Evolutionary conservation across 108 stramenopile species (phyloP), one percentile per base, ranked within the genome.

Genomic region (Skeletonema menzelii): DNA sequence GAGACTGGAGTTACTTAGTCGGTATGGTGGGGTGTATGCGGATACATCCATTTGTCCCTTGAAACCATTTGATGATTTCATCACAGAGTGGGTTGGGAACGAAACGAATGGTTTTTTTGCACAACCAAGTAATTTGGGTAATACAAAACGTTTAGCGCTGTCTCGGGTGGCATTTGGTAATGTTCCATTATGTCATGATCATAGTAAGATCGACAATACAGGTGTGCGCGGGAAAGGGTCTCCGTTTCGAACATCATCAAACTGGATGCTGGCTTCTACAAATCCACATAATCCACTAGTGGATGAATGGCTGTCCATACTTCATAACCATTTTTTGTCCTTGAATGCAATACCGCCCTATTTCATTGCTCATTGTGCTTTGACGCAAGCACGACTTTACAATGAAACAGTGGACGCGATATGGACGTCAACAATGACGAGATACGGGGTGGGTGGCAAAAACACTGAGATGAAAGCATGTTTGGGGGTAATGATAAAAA

Each of bases 1-100:
- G 62, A 34, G 62, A 30, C 35, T 63, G 17, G 62, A 63, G 22
- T 20, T 63, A 8, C 22, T 63, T 8, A 63, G 62, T 63, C 62
- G 62, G 20, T 63, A 63, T 63, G 62, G 62, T 15, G 62, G 62
- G 31, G 35, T 63, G 7, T 63, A 30, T 26, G 35, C 62, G 0
- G 62, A 63, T 30, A 63, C 62, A 38, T 63, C 62, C 14, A 30
- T 63, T 30, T 63, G 62, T 40, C 62, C 62, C 37, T 40, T 63
- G 3, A 19, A 37, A 6, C 35, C 19, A 37, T 38, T 63, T 8
- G 62, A 63, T 63, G 15, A 31, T 17, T 63, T 63, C 15, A 31
- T 63, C 30, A n/a, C 62, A 38, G 17, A 26, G 0, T 35, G 26
- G 62, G 32, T 63, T 63, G 62, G 62, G 32, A 63, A 15, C 5